phyloP scores from a whole-genome alignment of 2,329 filamentous ascomycete species.

The Orbilia quercus region DNA sequence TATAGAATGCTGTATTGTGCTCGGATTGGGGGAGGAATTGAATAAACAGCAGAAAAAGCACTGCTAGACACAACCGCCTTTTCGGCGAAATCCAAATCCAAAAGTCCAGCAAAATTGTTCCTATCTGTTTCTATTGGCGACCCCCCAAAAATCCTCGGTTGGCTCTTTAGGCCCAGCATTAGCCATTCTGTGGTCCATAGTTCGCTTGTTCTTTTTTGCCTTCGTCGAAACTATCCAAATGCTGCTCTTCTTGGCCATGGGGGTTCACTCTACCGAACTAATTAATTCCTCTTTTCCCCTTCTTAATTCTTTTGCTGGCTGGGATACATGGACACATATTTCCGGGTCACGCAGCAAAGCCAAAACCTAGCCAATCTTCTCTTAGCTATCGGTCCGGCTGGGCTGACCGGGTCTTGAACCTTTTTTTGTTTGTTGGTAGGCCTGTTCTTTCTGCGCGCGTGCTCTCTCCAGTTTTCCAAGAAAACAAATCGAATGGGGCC shows the following conservation, averaged over 20 bases:
- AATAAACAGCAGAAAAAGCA: conserved; percentile 11
- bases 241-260: no score
- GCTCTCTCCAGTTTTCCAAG: conserved; percentile 9
- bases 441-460: neutral
- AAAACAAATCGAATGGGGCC: conserved; percentile 45
- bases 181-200: neutral
- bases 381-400: conserved; percentile 33
- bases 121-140: conserved; percentile 20
- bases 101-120: conserved; percentile 45
- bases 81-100: conserved; percentile 57
- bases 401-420: conserved; percentile 11
- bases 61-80: neutral
- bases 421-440: no score
- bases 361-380: conserved; percentile 14
- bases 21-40: conserved; percentile 56
- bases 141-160: neutral
- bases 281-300: conserved; percentile 7
- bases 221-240: no score
- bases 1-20: neutral
- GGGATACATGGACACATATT: conserved; percentile 43
- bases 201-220: conserved; percentile 18
- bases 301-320: neutral
- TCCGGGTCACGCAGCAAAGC: conserved; percentile 52
- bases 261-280: no score
- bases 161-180: no score